These are phyloP conservation scores for Backusella macrospora DNA, from an alignment of 192 early-diverging fungal species.

Conservation along the genomic window DNA sequence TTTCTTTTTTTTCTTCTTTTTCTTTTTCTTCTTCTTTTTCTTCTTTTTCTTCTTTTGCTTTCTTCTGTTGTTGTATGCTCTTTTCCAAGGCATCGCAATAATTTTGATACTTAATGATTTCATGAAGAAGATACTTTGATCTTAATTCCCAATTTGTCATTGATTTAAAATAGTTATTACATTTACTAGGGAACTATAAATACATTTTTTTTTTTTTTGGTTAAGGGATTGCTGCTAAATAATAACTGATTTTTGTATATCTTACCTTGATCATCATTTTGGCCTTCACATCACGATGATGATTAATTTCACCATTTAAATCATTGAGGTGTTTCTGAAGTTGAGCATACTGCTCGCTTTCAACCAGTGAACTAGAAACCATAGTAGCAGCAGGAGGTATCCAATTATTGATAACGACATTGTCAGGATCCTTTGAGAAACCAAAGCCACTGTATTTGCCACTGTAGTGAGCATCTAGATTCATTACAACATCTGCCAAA, in stretches of 20 bases:
- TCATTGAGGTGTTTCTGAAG: constrained; percentile 64
- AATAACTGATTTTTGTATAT: background rate
- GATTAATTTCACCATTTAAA: constrained; percentile 66
- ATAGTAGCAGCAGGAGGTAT: constrained; percentile 47
- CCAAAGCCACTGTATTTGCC: background rate
- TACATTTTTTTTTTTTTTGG: background rate
- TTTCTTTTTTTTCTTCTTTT: background rate
- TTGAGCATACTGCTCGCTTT: constrained; percentile 54
- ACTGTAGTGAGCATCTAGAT: constrained; percentile 21
- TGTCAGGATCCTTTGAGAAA: constrained; percentile 38
- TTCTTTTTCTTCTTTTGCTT: background rate
- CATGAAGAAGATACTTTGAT: constrained; percentile 72
- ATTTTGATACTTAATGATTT: constrained; percentile 82
- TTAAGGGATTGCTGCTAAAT: background rate
- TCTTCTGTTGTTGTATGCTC: constrained; percentile 13
- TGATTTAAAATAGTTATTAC: constrained; percentile 60
- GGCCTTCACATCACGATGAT: constrained; percentile 61
- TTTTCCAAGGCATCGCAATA: constrained; percentile 77
- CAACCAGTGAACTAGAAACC: constrained; percentile 36
- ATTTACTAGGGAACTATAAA: constrained; percentile 55
- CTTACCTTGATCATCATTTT: constrained; percentile 39
- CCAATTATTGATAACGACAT: constrained; percentile 50
- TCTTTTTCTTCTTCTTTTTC: background rate
- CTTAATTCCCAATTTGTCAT: constrained; percentile 79
- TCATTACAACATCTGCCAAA: constrained; percentile 30